These are phyloP conservation scores for Boletus rubropictus DNA, from an alignment of 768 basidiomycete species.

Conservation along the genomic window DNA sequence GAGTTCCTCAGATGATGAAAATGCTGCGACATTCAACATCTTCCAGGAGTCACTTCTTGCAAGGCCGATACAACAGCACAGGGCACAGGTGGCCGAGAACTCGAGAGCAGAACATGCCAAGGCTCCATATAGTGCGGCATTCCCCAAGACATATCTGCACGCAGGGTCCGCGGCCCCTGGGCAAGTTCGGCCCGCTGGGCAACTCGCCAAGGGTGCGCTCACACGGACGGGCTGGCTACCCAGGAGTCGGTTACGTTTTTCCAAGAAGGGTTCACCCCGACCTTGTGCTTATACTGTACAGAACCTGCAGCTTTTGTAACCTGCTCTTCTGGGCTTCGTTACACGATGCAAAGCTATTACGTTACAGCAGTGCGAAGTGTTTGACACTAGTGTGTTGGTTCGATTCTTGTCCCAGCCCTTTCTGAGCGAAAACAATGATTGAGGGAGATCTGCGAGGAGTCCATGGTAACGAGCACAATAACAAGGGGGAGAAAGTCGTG, in stretches of 20 bases:
- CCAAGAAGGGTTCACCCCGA: constrained; percentile 3
- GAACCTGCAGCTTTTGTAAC: constrained; percentile 19
- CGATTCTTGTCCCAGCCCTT: constrained; percentile 11
- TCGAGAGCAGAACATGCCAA: constrained; percentile 29
- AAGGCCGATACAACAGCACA: constrained; percentile 49
- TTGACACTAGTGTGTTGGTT: neutral
- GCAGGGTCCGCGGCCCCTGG: constrained; percentile 58
- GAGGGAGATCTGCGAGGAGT: neutral
- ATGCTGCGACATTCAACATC: constrained; percentile 4
- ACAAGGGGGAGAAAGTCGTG: constrained; percentile 8
- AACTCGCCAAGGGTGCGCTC: constrained; percentile 50
- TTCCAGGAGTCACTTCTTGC: constrained; percentile 64
- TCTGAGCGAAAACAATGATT: constrained; percentile 5
- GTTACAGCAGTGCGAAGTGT: neutral
- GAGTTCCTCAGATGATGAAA: constrained; percentile 26
- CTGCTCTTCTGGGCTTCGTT: too few relatives aligned
- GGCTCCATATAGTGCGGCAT: constrained; percentile 18
- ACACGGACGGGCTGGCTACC: constrained; percentile 29
- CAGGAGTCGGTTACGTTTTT: constrained; percentile 15
- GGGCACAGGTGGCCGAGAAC: constrained; percentile 33
- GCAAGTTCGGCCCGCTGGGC: constrained; percentile 50
- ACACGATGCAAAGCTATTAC: constrained; percentile 3
- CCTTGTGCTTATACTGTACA: constrained; percentile 18
- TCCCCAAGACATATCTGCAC: constrained; percentile 23
- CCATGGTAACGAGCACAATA: constrained; percentile 11